phyloP scores from a whole-genome alignment of 2,329 filamentous ascomycete species.

The Botrytis porri region DNA sequence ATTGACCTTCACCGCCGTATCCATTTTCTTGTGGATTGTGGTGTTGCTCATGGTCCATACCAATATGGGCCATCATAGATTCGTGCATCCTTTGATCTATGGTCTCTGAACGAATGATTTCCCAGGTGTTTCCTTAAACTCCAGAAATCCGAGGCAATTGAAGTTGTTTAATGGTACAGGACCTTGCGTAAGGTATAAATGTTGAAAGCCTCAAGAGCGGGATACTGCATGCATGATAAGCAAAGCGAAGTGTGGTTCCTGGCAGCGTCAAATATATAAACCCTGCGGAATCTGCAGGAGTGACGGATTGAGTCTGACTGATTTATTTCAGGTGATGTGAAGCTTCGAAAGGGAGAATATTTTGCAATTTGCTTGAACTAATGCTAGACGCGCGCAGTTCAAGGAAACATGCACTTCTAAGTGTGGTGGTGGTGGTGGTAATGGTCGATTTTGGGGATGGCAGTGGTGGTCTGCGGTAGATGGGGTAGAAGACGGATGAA shows the following conservation, averaged over 20 bases:
- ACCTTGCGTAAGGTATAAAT: constrained; percentile 36
- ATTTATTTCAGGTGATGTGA: constrained; percentile 21
- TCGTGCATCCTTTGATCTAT: constrained; percentile 37
- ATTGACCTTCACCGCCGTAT: constrained; percentile 47
- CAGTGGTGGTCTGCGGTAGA: constrained; percentile 10
- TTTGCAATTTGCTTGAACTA: constrained; percentile 16
- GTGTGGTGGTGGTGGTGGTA: constrained; percentile 9
- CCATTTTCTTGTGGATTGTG: constrained; percentile 38
- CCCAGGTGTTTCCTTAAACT: constrained; percentile 21
- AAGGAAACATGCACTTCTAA: constrained; percentile 30
- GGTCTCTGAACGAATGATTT: neutral
- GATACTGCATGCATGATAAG: constrained; percentile 41
- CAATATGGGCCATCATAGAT: constrained; percentile 39
- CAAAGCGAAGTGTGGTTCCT: constrained; percentile 35
- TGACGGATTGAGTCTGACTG: constrained; percentile 28
- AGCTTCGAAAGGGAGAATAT: constrained; percentile 27
- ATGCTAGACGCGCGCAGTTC: constrained; percentile 30
- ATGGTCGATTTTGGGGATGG: constrained; percentile 2
- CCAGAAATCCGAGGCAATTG: constrained; percentile 27
- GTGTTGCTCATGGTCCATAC: constrained; percentile 38
- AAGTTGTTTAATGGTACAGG: constrained; percentile 31
- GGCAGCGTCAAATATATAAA: constrained; percentile 36
- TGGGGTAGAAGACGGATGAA: constrained; percentile 17
- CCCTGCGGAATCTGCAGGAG: constrained; percentile 35
- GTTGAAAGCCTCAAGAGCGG: constrained; percentile 36